Percentiles rank a stretch among this genome's conserved stretches.
These are phyloP conservation scores for Beta corolliflora DNA, from an alignment of 179 eudicot genomes.

Conservation along the genomic window DNA sequence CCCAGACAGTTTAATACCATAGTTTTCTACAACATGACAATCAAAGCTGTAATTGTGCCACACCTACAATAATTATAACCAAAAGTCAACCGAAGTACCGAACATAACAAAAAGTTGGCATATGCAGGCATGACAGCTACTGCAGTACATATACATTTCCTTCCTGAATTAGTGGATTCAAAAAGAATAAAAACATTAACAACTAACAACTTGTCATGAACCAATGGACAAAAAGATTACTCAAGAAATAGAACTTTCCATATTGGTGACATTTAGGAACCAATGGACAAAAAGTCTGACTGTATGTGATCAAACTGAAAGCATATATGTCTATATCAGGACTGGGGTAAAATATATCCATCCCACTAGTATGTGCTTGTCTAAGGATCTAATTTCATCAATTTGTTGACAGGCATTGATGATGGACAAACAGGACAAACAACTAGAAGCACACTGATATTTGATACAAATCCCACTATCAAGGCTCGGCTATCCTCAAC, in stretches of 20 bases:
- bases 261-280: not conserved
- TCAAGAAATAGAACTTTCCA: not conserved
- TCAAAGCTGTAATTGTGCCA: constrained; percentile 99
- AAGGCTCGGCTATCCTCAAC: too few relatives aligned
- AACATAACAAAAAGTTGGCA: constrained; percentile 16
- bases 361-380: not conserved
- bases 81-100: not conserved
- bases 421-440: not conserved
- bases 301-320: too few relatives aligned
- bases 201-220: not conserved
- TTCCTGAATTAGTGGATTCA: not conserved
- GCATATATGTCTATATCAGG: too few relatives aligned
- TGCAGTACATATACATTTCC: not conserved
- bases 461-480: not conserved
- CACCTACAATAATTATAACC: constrained; percentile 56
- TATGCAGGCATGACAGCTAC: not conserved
- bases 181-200: not conserved
- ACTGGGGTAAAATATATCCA: not conserved
- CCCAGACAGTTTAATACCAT: constrained; percentile 75
- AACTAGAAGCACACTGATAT: not conserved
- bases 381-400: not conserved
- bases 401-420: not conserved
- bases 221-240: not conserved
- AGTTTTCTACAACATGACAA: constrained; percentile 82
- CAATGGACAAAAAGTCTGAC: not conserved